Conservation (phyloP, 352 stramenopile genomes). For the Stramenopiles sp. region DNA sequence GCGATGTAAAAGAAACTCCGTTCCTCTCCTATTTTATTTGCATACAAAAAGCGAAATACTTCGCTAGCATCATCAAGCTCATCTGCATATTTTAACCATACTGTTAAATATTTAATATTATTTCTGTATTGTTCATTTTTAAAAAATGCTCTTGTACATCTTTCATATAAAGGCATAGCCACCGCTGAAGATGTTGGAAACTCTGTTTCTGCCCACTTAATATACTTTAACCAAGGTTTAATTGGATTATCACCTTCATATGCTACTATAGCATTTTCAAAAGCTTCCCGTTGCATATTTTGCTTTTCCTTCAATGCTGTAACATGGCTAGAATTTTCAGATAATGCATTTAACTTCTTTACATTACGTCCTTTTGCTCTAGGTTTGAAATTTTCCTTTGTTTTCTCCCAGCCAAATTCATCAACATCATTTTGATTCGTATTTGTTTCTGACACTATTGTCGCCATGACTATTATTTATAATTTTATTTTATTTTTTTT, state of each 20-base stretch:
- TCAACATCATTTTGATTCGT: no score
- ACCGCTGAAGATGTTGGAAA: conserved; percentile 5
- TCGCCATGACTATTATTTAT: no score
- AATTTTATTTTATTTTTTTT: no score
- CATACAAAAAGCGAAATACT: conserved; percentile 11
- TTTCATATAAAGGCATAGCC: conserved; percentile 8
- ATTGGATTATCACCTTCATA: conserved; percentile 13
- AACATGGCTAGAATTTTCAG: not conserved
- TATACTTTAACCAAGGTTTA: conserved; percentile 11
- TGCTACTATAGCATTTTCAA: not conserved
- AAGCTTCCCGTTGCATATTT: not conserved
- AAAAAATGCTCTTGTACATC: conserved; percentile 4
- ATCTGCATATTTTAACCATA: conserved; percentile 12
- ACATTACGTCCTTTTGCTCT: conserved; percentile 9
- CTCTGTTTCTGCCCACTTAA: conserved; percentile 4
- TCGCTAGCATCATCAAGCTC: conserved; percentile 10
- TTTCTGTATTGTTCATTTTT: conserved; percentile 9
- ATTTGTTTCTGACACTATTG: no score
- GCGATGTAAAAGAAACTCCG: conserved; percentile 10
- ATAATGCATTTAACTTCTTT: not conserved
- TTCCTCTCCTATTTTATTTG: conserved; percentile 10
- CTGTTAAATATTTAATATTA: conserved; percentile 3
- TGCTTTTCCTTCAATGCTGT: conserved; percentile 4
- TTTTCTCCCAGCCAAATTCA: conserved; percentile 10
- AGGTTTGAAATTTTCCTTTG: conserved; percentile 13